phyloP scores from a whole-genome alignment of 306 rosid species.

The Quillaja saponaria region DNA sequence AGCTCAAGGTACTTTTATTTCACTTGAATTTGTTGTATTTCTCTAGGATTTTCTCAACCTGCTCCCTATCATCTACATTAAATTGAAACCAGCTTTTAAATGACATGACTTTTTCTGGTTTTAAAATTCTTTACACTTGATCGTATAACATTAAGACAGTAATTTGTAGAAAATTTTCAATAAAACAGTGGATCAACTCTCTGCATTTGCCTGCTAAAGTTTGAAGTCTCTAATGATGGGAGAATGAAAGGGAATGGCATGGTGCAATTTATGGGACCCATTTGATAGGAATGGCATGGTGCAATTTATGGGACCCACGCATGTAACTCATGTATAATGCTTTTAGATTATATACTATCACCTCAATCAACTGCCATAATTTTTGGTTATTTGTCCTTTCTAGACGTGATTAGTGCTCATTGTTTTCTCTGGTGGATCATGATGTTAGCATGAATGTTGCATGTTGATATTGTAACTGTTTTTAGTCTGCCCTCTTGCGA shows the following conservation, averaged over 20 bases:
- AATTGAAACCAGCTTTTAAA: background rate
- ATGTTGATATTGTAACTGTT: too few species aligned
- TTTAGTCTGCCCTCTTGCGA: too few species aligned
- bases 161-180: too few species aligned
- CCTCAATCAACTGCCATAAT: background rate
- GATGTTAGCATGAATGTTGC: too few species aligned
- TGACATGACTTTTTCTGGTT: background rate
- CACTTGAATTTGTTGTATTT: background rate
- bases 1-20: conserved; percentile 71
- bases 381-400: too few species aligned
- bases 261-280: background rate
- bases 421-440: too few species aligned
- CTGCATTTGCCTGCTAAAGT: too few species aligned
- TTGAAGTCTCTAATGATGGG: too few species aligned
- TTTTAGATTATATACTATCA: background rate
- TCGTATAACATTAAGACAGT: background rate
- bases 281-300: background rate
- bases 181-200: too few species aligned
- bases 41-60: background rate
- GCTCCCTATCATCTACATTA: conserved; percentile 16
- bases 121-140: background rate
- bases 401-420: too few species aligned
- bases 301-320: background rate
- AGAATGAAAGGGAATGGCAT: background rate
- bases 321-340: background rate